Conservation (phyloP, 805 yeast genomes). For the Hanseniaspora guilliermondii region DNA sequence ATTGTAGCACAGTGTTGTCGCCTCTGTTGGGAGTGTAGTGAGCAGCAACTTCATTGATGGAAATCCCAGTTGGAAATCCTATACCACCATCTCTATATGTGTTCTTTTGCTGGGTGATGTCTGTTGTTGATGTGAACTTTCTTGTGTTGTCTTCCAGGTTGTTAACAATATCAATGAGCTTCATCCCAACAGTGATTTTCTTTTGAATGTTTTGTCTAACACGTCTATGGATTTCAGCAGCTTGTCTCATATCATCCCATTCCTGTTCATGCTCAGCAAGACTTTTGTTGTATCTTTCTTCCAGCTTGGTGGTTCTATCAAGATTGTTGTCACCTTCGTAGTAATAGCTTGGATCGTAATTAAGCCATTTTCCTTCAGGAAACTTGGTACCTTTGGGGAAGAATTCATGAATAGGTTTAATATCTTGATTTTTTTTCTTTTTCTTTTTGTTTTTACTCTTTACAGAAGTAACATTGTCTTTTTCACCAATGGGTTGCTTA, state of each 20-base stretch:
- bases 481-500: neutral
- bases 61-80: conserved; percentile 97
- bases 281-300: conserved; percentile 64
- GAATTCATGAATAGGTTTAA: conserved; percentile 50
- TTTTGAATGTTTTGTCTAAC: conserved; percentile 71
- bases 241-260: conserved; percentile 87
- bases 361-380: conserved; percentile 83
- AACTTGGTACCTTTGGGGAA: conserved; percentile 54
- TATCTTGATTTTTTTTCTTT: conserved; percentile 41
- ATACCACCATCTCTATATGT: conserved; percentile 53
- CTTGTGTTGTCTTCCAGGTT: conserved; percentile 76
- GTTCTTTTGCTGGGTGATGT: conserved; percentile 38
- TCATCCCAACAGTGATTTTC: conserved; percentile 78
- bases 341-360: conserved; percentile 32
- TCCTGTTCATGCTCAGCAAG: conserved; percentile 31
- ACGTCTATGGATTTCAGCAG: conserved; percentile 89
- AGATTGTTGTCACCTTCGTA: conserved; percentile 43
- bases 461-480: neutral
- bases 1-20: conserved; percentile 64
- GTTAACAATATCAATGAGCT: conserved; percentile 81
- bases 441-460: conserved; percentile 40
- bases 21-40: conserved; percentile 97
- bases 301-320: conserved; percentile 74
- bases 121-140: conserved; percentile 49
- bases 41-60: conserved; percentile 88